Evolutionary conservation across 805 yeast genomes (phyloP).

Genomic region (Hanseniaspora hatyaiensis): DNA sequence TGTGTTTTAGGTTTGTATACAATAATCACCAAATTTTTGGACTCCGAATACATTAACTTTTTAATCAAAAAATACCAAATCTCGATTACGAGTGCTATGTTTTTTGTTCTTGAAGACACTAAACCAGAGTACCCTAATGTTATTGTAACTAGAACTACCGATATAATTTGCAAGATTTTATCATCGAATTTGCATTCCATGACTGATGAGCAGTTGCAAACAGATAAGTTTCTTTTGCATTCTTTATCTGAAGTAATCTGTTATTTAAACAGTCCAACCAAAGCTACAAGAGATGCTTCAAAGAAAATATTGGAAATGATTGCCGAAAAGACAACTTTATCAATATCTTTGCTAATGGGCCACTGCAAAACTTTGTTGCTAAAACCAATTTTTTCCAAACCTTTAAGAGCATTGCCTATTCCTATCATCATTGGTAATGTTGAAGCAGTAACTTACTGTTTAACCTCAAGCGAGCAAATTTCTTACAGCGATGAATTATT

Average conservation of each 20-base stretch:
- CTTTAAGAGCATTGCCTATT: constrained; percentile 90
- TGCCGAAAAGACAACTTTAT: constrained; percentile 56
- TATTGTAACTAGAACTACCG: constrained; percentile 61
- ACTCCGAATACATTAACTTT: constrained; percentile 46
- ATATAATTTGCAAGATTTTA: constrained; percentile 52
- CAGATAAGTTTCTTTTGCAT: constrained; percentile 61
- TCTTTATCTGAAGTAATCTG: constrained; percentile 81
- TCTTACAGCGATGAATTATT: constrained; percentile 83
- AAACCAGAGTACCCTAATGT: constrained; percentile 76
- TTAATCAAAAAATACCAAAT: constrained; percentile 72
- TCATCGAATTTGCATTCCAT: background rate
- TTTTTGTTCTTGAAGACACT: constrained; percentile 82
- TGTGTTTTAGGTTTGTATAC: constrained; percentile 76
- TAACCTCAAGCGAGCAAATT: constrained; percentile 49
- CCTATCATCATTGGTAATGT: constrained; percentile 98
- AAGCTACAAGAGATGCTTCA: constrained; percentile 69
- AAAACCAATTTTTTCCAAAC: constrained; percentile 93
- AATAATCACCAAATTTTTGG: constrained; percentile 36
- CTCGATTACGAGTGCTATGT: constrained; percentile 74
- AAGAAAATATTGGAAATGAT: constrained; percentile 56
- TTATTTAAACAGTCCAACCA: constrained; percentile 82
- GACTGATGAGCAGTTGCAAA: constrained; percentile 3
- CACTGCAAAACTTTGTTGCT: constrained; percentile 73
- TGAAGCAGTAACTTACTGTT: constrained; percentile 89
- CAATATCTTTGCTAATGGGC: constrained; percentile 62